phyloP scores from a whole-genome alignment of 352 stramenopile genomes.

The Globisporangium mamillatum region DNA sequence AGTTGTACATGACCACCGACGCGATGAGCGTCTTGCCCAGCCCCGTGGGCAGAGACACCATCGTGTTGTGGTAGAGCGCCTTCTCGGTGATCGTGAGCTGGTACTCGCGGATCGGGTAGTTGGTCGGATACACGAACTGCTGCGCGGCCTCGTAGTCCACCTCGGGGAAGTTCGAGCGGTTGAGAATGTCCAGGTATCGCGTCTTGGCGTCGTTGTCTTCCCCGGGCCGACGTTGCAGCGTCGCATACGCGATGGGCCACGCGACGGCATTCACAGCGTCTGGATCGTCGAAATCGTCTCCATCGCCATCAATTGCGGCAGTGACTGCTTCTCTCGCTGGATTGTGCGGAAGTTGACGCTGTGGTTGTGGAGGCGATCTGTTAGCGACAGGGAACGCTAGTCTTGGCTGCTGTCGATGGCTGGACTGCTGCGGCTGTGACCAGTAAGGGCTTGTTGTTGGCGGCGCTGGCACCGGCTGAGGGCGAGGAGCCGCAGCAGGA shows the following conservation, averaged over 20 bases:
- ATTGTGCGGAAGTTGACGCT: not conserved
- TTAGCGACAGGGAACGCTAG: not conserved
- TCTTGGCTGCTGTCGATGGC: not conserved
- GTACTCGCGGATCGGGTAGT: conserved; percentile 93
- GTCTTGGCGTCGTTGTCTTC: conserved; percentile 57
- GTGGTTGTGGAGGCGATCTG: not conserved
- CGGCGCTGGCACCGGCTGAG: conserved; percentile 14
- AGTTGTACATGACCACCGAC: conserved; percentile 99
- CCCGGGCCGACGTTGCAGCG: conserved; percentile 26
- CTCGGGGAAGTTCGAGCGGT: conserved; percentile 32
- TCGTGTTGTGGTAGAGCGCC: conserved; percentile 96
- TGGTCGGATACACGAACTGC: conserved; percentile 86
- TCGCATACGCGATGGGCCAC: conserved; percentile 16
- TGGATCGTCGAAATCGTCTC: conserved; percentile 8
- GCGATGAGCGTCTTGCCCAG: conserved; percentile 99
- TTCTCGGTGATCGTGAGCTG: conserved; percentile 93
- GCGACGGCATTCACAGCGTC: not conserved
- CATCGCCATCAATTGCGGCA: conserved; percentile 4
- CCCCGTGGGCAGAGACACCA: conserved; percentile 98
- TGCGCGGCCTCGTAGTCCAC: conserved; percentile 66
- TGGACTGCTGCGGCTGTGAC: not conserved
- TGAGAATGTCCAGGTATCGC: conserved; percentile 51
- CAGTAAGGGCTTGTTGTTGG: conserved; percentile 6
- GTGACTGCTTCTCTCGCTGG: not conserved
- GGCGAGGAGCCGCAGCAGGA: not conserved